Base-by-base conservation (phyloP, 2,329 filamentous ascomycete species). In the Colletotrichum destructivum region DNA sequence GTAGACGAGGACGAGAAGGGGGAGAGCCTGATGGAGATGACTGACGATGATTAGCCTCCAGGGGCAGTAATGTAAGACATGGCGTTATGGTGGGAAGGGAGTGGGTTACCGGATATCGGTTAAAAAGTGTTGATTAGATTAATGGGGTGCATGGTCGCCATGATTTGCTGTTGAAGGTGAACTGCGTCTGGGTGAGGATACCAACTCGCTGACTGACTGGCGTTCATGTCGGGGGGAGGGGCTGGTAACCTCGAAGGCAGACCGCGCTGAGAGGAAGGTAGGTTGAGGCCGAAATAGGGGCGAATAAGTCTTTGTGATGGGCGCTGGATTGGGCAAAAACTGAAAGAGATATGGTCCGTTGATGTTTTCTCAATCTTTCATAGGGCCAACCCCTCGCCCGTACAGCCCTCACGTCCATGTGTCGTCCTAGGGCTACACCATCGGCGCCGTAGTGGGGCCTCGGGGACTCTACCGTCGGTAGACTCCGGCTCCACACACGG, bases 401-500 rank as follows among this genome's bases (percentile, higher is more conserved):
- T 72, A 82, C 85, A 4, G 89, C 92, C 75, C 88, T 93, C 72
- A 85, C 85, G 82, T 85, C 0, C 90, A 93, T 80, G 87, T 91
- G 74, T 82, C 90, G 57, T 87, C 86, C 57, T 87, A 90, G 49
- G 86, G 83, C 71, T 80, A 90, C 71, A 87, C 88, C 67, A 78
- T 84, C 15, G 90, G 88, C 72, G 80, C 88, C 52, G 78, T 89
- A 61, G 69, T 90, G 76, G 85, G 9, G 85, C 56, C 77, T 83
- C 9, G 76, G 83, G 55, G 75, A 83, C 62, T 81, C 83, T 51
- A 77, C 81, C 44, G 77, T 81, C 42, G 78, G 79, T 8, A 74
- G 79, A 51, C 15, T 78, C 70, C 67, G 74, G 3, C 23, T 81
- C 1, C 80, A 9, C 31, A 35, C 31, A 35, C 31, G 31, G 31